phyloP scores from a whole-genome alignment of 352 stramenopile genomes.

The Globisporangium parvum region DNA sequence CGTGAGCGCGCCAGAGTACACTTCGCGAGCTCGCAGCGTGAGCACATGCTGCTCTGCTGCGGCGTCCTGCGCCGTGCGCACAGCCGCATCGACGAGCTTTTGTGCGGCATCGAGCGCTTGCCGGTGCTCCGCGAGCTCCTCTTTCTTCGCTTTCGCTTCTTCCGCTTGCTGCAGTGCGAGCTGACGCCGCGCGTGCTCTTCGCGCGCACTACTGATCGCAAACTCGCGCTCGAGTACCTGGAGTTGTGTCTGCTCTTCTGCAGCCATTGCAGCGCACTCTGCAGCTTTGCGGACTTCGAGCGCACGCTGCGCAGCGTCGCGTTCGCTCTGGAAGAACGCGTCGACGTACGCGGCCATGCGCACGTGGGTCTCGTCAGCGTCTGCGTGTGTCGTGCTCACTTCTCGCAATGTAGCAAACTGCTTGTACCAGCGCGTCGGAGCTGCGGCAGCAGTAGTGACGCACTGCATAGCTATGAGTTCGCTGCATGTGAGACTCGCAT shows the following conservation, averaged over 20 bases:
- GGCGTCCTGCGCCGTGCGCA: slow-evolving; percentile 17
- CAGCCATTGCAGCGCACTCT: slow-evolving; percentile 22
- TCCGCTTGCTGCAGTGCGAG: slow-evolving; percentile 45
- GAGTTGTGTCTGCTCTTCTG: slow-evolving; percentile 33
- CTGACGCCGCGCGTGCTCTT: slow-evolving; percentile 27
- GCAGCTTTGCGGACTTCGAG: slow-evolving; percentile 23
- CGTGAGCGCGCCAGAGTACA: slow-evolving; percentile 30
- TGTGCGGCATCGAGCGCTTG: slow-evolving; percentile 27
- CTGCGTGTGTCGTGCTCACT: slow-evolving; percentile 14
- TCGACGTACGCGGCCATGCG: slow-evolving; percentile 30
- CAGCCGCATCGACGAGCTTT: slow-evolving; percentile 26
- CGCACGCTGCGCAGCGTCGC: slow-evolving; percentile 8
- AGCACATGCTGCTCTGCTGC: slow-evolving; percentile 15
- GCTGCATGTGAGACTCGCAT: slow-evolving; percentile 32
- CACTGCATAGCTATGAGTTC: slow-evolving; percentile 56
- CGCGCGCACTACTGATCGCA: slow-evolving; percentile 31
- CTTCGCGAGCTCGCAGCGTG: slow-evolving; percentile 3
- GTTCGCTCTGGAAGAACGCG: slow-evolving; percentile 19
- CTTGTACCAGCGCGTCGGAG: slow-evolving; percentile 34
- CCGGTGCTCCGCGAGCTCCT: slow-evolving; percentile 52
- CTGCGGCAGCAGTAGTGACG: slow-evolving; percentile 18
- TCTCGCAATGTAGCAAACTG: slow-evolving; percentile 49
- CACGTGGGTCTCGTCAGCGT: slow-evolving; percentile 25
- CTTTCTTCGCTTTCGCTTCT: slow-evolving; percentile 75
- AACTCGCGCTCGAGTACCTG: slow-evolving; percentile 28